These are phyloP conservation scores for Tetrapisispora phaffii DNA, from an alignment of 805 yeast genomes.

Conservation along the genomic window DNA sequence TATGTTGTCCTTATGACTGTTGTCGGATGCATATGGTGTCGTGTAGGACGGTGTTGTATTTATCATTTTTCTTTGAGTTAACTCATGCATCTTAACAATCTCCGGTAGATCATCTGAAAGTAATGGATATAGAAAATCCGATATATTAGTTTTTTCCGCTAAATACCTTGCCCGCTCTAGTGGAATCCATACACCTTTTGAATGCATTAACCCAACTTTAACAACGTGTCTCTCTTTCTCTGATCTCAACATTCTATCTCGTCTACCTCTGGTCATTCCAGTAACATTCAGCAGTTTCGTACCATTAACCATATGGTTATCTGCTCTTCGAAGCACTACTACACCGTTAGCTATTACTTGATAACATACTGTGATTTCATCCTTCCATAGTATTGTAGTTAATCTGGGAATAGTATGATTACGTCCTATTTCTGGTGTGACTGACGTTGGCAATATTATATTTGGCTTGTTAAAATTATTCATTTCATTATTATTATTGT, in stretches of 20 bases:
- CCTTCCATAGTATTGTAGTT: constrained; percentile 86
- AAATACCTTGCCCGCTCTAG: constrained; percentile 71
- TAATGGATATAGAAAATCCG: constrained; percentile 54
- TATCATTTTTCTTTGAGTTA: background rate
- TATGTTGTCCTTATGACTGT: background rate
- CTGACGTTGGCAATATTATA: background rate
- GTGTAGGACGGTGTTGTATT: no score
- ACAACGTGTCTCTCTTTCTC: constrained; percentile 73
- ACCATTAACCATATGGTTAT: constrained; percentile 78
- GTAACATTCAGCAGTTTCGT: constrained; percentile 76
- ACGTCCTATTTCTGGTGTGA: background rate
- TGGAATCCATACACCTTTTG: constrained; percentile 87
- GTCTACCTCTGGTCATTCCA: constrained; percentile 76
- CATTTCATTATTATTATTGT: background rate
- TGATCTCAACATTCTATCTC: constrained; percentile 74
- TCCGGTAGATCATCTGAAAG: constrained; percentile 54
- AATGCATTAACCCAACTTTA: constrained; percentile 78
- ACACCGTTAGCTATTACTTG: constrained; percentile 79
- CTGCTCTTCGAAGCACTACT: constrained; percentile 73
- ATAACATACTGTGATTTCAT: constrained; percentile 73
- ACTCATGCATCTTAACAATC: background rate
- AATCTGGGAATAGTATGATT: constrained; percentile 26
- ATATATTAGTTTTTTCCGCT: constrained; percentile 72
- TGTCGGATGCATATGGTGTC: background rate
- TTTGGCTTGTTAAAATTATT: background rate